Percentiles rank a stretch among this genome's conserved stretches.
Evolutionary conservation across 2,329 filamentous ascomycete genomes (phyloP).

Genomic region (Laburnicola sp.): DNA sequence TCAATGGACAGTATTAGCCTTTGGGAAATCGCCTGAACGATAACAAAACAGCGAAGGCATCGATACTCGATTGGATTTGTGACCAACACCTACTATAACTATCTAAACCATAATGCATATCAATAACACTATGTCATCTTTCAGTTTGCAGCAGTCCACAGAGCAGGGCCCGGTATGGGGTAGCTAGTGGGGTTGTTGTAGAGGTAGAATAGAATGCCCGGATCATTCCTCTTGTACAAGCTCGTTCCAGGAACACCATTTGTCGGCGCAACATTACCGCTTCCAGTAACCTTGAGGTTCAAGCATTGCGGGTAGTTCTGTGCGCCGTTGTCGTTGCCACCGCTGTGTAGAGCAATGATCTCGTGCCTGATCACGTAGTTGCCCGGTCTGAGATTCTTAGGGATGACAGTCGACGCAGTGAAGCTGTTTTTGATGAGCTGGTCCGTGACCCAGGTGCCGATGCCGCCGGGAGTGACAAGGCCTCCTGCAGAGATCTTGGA

Average conservation of each 20-base stretch:
- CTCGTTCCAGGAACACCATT: constrained; percentile 44
- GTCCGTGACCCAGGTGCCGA: constrained; percentile 41
- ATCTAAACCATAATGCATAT: background rate
- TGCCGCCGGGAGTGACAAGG: constrained; percentile 26
- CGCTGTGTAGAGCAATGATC: constrained; percentile 54
- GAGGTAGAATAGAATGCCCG: constrained; percentile 50
- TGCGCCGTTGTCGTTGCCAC: constrained; percentile 50
- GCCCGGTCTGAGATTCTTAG: constrained; percentile 49
- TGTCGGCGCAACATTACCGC: constrained; percentile 44
- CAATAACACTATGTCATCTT: background rate
- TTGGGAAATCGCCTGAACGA: too few relatives aligned
- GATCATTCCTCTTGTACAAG: constrained; percentile 49
- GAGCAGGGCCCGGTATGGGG: constrained; percentile 42
- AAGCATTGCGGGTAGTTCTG: constrained; percentile 59
- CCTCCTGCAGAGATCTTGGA: constrained; percentile 40
- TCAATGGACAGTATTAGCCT: too few relatives aligned
- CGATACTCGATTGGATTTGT: too few relatives aligned
- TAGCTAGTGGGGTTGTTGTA: constrained; percentile 41
- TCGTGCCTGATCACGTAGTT: constrained; percentile 61
- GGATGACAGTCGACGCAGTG: constrained; percentile 51
- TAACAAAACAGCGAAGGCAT: too few relatives aligned
- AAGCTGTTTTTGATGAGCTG: constrained; percentile 50
- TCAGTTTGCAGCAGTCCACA: constrained; percentile 42
- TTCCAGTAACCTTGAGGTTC: constrained; percentile 54
- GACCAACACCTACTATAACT: background rate